Percentiles rank a stretch among this genome's conserved stretches.
Evolutionary conservation across 2,329 filamentous ascomycete species (phyloP).

Genomic region (Neofusicoccum laricinum): DNA sequence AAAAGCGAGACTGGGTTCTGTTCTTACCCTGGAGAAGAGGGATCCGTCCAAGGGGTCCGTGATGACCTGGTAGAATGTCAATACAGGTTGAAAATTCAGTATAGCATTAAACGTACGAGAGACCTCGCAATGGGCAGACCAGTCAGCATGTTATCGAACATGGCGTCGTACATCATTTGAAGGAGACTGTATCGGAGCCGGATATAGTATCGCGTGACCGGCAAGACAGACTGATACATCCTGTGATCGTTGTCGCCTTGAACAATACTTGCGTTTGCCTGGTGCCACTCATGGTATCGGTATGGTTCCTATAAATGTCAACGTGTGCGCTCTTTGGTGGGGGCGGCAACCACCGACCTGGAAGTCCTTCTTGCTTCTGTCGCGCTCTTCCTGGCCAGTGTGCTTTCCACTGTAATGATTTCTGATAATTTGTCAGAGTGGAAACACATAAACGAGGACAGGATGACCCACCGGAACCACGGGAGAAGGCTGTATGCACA

Average conservation of each 20-base stretch:
- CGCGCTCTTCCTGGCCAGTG: neutral
- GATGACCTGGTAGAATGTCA: constrained; percentile 20
- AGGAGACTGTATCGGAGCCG: constrained; percentile 38
- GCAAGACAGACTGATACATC: constrained; percentile 29
- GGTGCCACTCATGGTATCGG: neutral
- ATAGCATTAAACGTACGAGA: constrained; percentile 23
- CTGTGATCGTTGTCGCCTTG: neutral
- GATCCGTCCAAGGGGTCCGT: constrained; percentile 29
- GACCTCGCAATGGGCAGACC: constrained; percentile 39
- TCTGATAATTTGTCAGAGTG: constrained; percentile 11
- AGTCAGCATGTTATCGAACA: constrained; percentile 39
- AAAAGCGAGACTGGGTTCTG: too few relatives aligned
- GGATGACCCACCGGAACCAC: constrained; percentile 22
- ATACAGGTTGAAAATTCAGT: neutral
- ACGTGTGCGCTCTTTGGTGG: too few relatives aligned
- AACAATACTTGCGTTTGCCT: neutral
- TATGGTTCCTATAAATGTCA: constrained; percentile 1
- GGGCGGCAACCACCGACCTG: neutral
- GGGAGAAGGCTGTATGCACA: constrained; percentile 32
- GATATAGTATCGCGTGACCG: constrained; percentile 32
- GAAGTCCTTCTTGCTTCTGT: neutral
- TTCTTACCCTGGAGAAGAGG: constrained; percentile 22
- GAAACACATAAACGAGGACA: too few relatives aligned
- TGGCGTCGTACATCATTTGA: constrained; percentile 39
- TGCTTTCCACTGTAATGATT: constrained; percentile 32